Base-by-base conservation (phyloP, 2,329 filamentous ascomycete species). In the Colletotrichum chlorophyti region DNA sequence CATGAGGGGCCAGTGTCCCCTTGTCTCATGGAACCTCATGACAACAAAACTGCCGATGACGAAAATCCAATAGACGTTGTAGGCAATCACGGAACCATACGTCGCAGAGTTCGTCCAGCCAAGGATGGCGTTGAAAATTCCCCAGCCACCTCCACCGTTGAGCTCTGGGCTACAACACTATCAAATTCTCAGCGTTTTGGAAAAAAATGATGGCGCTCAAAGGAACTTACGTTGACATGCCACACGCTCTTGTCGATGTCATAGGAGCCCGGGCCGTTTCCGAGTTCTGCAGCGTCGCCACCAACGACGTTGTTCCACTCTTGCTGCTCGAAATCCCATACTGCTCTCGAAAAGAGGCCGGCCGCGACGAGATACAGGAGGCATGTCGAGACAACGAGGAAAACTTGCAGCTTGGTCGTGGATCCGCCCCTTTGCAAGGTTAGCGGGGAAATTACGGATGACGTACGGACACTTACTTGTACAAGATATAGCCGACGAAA, bases 91-190 rank as follows among this genome's bases (percentile, higher is more conserved):
- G 1, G 91, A 93, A 48, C 92, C 91, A 66, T 94, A 93, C 2
- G 92, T 96, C 5, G 91, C 93, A 11, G 90, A 91, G 76, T 96
- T 96, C 61, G 87, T 84, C 93, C 93, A 97, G 58, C 93, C 92
- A 10, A 96, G 80, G 50, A 96, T 81, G 58, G 91, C 87, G 66
- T 96, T 94, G 80, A 96, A 92, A 64, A 96, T 86, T 53, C 91
- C 91, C 92, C 91, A 96, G 40, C 90, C 91, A 32, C 88, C 87
- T 43, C 89, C 89, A 24, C 90, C 89, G 62, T 91, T 87, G 34
- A 88, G 74, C 49, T 86, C 76, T 0, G 91, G 89, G 66, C 85
- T 93, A 71, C 91, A 95, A 78, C 91, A 96, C 86, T 90, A 59
- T 24, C 3, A n/a, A 37, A 15, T n/a, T 11, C 10, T 58, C 19